Evolutionary conservation across 2,329 filamentous ascomycete species (phyloP).

Genomic region (Alternaria consortialis): DNA sequence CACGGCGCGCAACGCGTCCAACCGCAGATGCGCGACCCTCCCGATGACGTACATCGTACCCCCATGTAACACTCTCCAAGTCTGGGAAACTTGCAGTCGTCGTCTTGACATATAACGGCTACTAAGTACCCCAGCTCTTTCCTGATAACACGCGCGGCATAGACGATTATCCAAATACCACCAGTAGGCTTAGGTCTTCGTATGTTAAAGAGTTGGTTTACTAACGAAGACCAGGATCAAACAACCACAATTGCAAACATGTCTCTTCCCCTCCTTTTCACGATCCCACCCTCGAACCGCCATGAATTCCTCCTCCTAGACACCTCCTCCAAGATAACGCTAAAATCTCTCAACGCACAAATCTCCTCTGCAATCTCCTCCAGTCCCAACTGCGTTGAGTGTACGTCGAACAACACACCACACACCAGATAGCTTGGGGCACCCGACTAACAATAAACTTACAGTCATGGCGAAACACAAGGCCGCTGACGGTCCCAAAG

Average conservation of each 20-base stretch:
- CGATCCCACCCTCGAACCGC: constrained; percentile 42
- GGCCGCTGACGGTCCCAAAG: constrained; percentile 22
- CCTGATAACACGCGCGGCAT: no score
- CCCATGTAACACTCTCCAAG: background rate
- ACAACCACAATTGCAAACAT: constrained; percentile 15
- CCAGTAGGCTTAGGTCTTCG: background rate
- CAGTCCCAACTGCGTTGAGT: constrained; percentile 45
- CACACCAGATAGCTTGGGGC: background rate
- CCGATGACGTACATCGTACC: constrained; percentile 31
- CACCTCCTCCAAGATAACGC: constrained; percentile 24
- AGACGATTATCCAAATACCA: background rate
- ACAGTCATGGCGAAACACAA: constrained; percentile 48
- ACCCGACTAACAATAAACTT: background rate
- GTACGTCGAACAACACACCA: constrained; percentile 16
- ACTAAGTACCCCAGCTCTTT: background rate
- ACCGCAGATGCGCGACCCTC: constrained; percentile 6
- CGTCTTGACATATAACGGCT: background rate
- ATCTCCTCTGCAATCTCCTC: constrained; percentile 33
- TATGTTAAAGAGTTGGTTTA: background rate
- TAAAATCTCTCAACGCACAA: constrained; percentile 46
- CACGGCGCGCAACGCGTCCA: constrained; percentile 10
- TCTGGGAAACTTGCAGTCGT: constrained; percentile 10
- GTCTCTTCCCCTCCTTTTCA: constrained; percentile 47
- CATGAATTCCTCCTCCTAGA: constrained; percentile 47
- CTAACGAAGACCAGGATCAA: background rate